Conservation (phyloP, 345 rosid species). For the Pugionium dolabratum region DNA sequence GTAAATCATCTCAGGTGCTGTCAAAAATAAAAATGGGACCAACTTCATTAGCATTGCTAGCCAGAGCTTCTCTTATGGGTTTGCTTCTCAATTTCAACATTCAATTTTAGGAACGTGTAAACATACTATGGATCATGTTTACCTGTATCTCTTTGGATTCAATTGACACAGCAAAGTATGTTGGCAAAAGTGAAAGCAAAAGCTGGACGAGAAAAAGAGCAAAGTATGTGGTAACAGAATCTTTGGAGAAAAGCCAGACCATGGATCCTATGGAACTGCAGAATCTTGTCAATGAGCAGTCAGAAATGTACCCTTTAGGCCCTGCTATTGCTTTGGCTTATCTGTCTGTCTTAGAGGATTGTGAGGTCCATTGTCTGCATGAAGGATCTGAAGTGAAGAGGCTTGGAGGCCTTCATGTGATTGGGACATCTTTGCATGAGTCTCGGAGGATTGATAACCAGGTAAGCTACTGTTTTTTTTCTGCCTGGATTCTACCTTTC, state of each 20-base stretch:
- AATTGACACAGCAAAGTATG: slow-evolving; percentile 70
- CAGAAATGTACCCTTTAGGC: slow-evolving; percentile 92
- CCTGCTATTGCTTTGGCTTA: slow-evolving; percentile 84
- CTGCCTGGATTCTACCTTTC: slow-evolving; percentile 16
- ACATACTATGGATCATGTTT: slow-evolving; percentile 5
- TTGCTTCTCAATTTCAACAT: slow-evolving; percentile 39
- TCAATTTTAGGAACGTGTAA: slow-evolving; percentile 7
- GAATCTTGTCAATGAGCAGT: slow-evolving; percentile 69
- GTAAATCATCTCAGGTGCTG: slow-evolving; percentile 52
- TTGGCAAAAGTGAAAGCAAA: slow-evolving; percentile 85
- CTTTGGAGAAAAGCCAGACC: slow-evolving; percentile 83
- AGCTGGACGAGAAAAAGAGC: slow-evolving; percentile 78
- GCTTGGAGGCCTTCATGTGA: slow-evolving; percentile 96
- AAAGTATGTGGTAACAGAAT: slow-evolving; percentile 64
- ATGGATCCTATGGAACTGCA: slow-evolving; percentile 57
- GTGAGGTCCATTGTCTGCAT: slow-evolving; percentile 76
- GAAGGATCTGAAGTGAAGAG: slow-evolving; percentile 94
- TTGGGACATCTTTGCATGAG: slow-evolving; percentile 93
- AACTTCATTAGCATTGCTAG: slow-evolving; percentile 77
- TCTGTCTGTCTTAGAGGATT: slow-evolving; percentile 80
- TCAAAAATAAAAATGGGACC: slow-evolving; percentile 81
- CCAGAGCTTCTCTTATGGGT: slow-evolving; percentile 84
- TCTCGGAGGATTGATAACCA: slow-evolving; percentile 98
- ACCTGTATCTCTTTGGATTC: slow-evolving; percentile 25
- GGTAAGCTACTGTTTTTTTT: slow-evolving; percentile 47